phyloP scores from a whole-genome alignment of 2,329 filamentous ascomycete genomes.

The Trichoderma sp. region DNA sequence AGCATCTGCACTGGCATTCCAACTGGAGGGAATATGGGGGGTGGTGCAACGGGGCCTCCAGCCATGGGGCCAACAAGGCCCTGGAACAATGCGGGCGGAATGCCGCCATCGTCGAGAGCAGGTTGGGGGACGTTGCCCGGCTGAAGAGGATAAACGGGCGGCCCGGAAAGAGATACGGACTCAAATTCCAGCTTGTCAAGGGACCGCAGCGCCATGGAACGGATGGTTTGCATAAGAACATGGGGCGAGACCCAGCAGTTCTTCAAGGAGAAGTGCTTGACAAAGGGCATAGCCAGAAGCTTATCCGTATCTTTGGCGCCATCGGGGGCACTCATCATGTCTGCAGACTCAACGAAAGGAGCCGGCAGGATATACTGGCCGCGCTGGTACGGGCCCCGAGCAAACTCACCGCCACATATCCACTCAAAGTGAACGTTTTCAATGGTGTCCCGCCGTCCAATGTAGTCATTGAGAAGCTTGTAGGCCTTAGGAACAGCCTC shows the following conservation, averaged over 20 bases:
- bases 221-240: constrained; percentile 52
- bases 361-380: constrained; percentile 62
- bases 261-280: constrained; percentile 59
- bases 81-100: background rate
- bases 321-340: constrained; percentile 30
- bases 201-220: constrained; percentile 43
- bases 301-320: constrained; percentile 34
- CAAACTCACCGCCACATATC: constrained; percentile 65
- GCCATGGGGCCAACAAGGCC: background rate
- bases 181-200: constrained; percentile 57
- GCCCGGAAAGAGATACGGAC: constrained; percentile 61
- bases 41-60: background rate
- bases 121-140: constrained; percentile 13
- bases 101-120: background rate
- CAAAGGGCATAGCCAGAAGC: constrained; percentile 52
- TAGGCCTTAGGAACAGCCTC: constrained; percentile 51
- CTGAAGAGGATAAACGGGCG: constrained; percentile 32
- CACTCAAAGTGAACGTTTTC: constrained; percentile 63
- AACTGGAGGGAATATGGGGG: background rate
- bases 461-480: constrained; percentile 48
- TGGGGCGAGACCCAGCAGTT: constrained; percentile 68
- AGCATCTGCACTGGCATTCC: background rate
- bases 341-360: constrained; percentile 45
- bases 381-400: constrained; percentile 57
- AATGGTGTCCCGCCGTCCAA: constrained; percentile 49